These are phyloP conservation scores for Linnemannia elongata DNA, from an alignment of 192 early-diverging fungal genomes.

Conservation along the genomic window DNA sequence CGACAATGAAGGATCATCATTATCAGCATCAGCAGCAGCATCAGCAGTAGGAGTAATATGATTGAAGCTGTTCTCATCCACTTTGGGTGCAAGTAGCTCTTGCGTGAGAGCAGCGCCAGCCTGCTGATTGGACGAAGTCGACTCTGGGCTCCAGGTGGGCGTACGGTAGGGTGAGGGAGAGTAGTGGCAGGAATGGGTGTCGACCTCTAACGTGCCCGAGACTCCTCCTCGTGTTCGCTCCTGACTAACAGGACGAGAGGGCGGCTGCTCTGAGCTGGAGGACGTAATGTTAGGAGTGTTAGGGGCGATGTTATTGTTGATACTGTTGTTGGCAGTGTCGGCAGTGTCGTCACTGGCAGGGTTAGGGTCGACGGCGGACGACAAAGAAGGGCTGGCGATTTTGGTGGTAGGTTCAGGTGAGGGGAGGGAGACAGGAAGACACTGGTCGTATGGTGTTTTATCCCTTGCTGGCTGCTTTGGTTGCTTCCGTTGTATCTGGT, in stretches of 20 bases:
- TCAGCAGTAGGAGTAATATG: neutral
- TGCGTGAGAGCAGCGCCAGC: neutral
- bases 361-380: neutral
- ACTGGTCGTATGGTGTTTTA: neutral
- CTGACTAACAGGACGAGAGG: neutral
- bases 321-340: neutral
- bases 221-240: neutral
- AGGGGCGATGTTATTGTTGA: neutral
- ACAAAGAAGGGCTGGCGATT: neutral
- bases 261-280: neutral
- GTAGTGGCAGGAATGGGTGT: neutral
- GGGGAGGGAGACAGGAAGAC: neutral
- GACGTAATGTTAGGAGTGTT: neutral
- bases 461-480: neutral
- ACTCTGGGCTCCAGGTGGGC: conserved; percentile 4
- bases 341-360: neutral
- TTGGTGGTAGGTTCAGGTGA: neutral
- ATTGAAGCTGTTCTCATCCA: neutral
- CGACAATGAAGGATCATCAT: neutral
- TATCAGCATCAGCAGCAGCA: neutral
- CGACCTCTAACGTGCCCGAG: neutral
- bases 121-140: neutral
- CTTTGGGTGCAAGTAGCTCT: neutral
- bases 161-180: neutral
- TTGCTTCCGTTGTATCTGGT: neutral